phyloP scores from a whole-genome alignment of 345 rosid genomes.

The Lumnitzera racemosa region DNA sequence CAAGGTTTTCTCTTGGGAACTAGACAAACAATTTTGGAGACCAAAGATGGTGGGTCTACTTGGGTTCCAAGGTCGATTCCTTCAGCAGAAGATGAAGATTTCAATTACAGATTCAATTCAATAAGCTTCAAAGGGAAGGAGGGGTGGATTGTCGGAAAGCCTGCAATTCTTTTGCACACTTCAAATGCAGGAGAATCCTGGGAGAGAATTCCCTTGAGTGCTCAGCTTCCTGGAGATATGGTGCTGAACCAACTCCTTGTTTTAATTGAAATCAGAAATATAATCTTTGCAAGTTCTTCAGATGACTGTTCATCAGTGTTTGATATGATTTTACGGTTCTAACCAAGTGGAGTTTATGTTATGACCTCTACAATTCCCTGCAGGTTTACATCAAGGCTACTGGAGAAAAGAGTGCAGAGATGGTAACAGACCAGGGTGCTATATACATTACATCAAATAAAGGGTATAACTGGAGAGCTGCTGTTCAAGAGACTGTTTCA shows the following conservation, averaged over 20 bases:
- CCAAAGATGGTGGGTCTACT: constrained; percentile 71
- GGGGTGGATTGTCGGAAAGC: constrained; percentile 97
- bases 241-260: constrained; percentile 21
- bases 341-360: not conserved
- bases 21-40: constrained; percentile 87
- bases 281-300: no score
- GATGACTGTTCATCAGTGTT: no score
- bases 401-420: constrained; percentile 89
- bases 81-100: constrained; percentile 94
- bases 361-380: not conserved
- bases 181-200: constrained; percentile 75
- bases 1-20: constrained; percentile 77
- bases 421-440: constrained; percentile 96
- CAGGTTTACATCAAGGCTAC: constrained; percentile 96
- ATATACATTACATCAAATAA: constrained; percentile 80
- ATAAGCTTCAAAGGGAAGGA: constrained; percentile 82
- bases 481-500: constrained; percentile 88
- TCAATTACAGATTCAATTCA: constrained; percentile 89
- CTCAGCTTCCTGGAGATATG: constrained; percentile 95
- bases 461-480: constrained; percentile 95
- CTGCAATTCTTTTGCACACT: constrained; percentile 78
- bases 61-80: constrained; percentile 81
- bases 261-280: not conserved
- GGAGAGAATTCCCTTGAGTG: constrained; percentile 76
- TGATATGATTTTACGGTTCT: not conserved